A percentile compares a stretch with the other conserved stretches of the same genome.
Conservation (phyloP, 345 rosid genomes). For the Populus davidiana region DNA sequence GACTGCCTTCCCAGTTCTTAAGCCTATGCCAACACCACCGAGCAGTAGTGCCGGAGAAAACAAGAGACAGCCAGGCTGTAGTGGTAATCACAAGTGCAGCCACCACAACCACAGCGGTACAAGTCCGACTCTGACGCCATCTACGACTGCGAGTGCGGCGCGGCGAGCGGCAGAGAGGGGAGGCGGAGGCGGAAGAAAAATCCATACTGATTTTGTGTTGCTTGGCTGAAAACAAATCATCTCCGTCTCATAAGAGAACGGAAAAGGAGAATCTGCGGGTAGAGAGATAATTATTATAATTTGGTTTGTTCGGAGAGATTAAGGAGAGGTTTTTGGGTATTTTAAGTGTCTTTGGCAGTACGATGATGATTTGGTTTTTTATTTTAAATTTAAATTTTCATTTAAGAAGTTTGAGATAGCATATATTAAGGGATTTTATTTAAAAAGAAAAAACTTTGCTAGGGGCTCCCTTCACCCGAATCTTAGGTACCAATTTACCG, state of each 20-base stretch:
- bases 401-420: too few species aligned
- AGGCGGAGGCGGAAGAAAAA: slow-evolving; percentile 1
- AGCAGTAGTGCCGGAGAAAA: slow-evolving; percentile 59
- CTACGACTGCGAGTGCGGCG: slow-evolving; percentile 39
- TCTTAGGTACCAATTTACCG: too few species aligned
- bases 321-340: not conserved
- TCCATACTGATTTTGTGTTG: not conserved
- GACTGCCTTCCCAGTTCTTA: slow-evolving; percentile 49
- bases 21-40: slow-evolving; percentile 53
- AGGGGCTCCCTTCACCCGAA: too few species aligned
- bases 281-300: not conserved
- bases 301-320: not conserved
- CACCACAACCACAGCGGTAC: slow-evolving; percentile 48
- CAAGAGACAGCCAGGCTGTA: slow-evolving; percentile 80
- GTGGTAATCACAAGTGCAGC: slow-evolving; percentile 62
- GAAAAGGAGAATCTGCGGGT: not conserved
- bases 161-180: slow-evolving; percentile 4
- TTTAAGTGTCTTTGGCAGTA: too few species aligned
- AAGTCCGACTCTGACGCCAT: slow-evolving; percentile 49
- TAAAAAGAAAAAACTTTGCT: too few species aligned
- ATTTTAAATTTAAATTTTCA: too few species aligned
- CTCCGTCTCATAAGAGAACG: not conserved
- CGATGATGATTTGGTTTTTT: too few species aligned
- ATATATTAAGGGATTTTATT: too few species aligned
- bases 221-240: not conserved